phyloP scores from a whole-genome alignment of 306 rosid genomes.

The Begonia loranthoides region DNA sequence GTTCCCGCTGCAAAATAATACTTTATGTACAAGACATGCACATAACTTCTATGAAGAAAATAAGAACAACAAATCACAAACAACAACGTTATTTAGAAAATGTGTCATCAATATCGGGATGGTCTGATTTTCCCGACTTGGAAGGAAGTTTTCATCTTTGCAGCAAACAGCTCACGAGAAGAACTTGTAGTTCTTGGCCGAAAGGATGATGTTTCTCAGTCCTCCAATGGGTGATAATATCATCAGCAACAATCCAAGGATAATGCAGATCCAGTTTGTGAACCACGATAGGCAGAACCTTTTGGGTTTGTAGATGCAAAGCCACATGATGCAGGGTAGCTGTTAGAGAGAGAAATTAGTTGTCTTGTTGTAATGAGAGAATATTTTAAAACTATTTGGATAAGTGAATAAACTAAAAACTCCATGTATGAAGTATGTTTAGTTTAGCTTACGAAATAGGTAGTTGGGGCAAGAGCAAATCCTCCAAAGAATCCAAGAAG shows the following conservation, averaged over 20 bases:
- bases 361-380: neutral
- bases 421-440: neutral
- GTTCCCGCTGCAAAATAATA: too few species aligned
- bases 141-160: too few species aligned
- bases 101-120: too few species aligned
- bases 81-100: too few species aligned
- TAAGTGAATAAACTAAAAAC: neutral
- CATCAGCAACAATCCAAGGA: slow-evolving; percentile 54
- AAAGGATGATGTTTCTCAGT: slow-evolving; percentile 38
- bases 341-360: slow-evolving; percentile 15
- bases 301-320: slow-evolving; percentile 43
- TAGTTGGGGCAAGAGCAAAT: slow-evolving; percentile 78
- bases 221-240: slow-evolving; percentile 63
- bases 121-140: too few species aligned
- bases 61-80: too few species aligned
- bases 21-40: too few species aligned
- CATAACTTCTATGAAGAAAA: too few species aligned
- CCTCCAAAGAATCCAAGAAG: slow-evolving; percentile 91
- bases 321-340: slow-evolving; percentile 89
- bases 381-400: neutral
- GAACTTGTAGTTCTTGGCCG: slow-evolving; percentile 40
- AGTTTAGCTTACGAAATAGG: slow-evolving; percentile 51
- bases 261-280: slow-evolving; percentile 50
- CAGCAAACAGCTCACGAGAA: slow-evolving; percentile 30
- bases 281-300: slow-evolving; percentile 52